Evolutionary conservation across 2,329 filamentous ascomycete genomes (phyloP).

Genomic region (Dothiorella sarmentorum): DNA sequence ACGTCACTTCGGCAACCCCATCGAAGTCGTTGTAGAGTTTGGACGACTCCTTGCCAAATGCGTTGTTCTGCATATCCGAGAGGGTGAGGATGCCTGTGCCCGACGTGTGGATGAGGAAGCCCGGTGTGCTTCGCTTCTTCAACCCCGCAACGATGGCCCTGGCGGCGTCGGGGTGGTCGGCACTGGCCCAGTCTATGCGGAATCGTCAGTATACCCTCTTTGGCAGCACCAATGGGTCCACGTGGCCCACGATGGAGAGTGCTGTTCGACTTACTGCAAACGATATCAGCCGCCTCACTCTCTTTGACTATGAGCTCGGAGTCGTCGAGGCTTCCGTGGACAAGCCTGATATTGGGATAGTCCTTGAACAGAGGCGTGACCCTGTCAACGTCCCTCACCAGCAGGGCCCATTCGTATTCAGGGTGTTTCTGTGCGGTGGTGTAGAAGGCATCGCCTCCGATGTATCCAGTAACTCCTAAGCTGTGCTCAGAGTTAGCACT

Average conservation of each 20-base stretch:
- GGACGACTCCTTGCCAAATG: constrained; percentile 45
- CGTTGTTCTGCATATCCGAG: too few relatives aligned
- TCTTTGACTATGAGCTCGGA: constrained; percentile 44
- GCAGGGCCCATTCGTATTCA: constrained; percentile 48
- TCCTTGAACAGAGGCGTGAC: constrained; percentile 44
- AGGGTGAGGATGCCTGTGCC: not conserved
- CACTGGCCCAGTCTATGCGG: too few relatives aligned
- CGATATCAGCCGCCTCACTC: constrained; percentile 48
- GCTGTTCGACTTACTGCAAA: constrained; percentile 30
- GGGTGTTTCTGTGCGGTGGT: constrained; percentile 45
- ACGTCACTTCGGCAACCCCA: constrained; percentile 54
- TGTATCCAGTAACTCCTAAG: constrained; percentile 30
- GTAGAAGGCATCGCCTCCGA: constrained; percentile 42
- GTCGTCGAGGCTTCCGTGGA: constrained; percentile 51
- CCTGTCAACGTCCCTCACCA: constrained; percentile 50
- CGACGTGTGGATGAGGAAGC: not conserved
- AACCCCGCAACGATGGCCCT: not conserved
- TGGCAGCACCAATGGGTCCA: too few relatives aligned
- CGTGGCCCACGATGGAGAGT: too few relatives aligned
- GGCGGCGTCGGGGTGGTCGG: too few relatives aligned
- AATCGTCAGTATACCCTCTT: too few relatives aligned
- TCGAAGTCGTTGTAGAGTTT: constrained; percentile 59
- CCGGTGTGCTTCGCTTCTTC: not conserved
- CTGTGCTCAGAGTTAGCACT: too few relatives aligned
- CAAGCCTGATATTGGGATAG: constrained; percentile 49